These are phyloP conservation scores for Phycomyces blakesleeanus DNA, from an alignment of 192 early-diverging fungal genomes.

Conservation along the genomic window DNA sequence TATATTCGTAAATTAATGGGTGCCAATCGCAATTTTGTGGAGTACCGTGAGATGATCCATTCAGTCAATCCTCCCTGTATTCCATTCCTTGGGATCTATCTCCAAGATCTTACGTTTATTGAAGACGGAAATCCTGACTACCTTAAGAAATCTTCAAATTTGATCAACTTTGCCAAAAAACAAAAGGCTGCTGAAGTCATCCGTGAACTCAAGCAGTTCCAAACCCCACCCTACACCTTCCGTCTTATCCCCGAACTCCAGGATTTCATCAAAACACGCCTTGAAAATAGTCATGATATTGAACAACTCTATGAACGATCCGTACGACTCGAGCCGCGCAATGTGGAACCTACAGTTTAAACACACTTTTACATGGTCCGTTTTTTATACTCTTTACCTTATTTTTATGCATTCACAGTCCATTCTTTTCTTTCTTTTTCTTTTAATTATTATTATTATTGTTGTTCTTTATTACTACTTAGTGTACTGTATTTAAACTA, in stretches of 20 bases:
- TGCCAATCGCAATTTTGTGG: conserved; percentile 66
- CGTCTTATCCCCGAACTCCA: conserved; percentile 79
- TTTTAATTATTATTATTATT: neutral
- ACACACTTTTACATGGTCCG: neutral
- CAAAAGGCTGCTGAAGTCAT: conserved; percentile 86
- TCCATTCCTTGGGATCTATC: conserved; percentile 77
- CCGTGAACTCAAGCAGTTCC: conserved; percentile 87
- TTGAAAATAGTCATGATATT: conserved; percentile 67
- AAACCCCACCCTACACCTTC: conserved; percentile 73
- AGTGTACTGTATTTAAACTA: neutral
- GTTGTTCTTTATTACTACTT: neutral
- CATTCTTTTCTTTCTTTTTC: neutral
- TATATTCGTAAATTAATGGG: conserved; percentile 64
- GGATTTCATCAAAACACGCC: conserved; percentile 60
- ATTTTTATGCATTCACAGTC: neutral
- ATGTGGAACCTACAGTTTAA: neutral
- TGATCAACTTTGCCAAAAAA: conserved; percentile 92
- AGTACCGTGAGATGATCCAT: conserved; percentile 74
- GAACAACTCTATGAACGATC: conserved; percentile 73
- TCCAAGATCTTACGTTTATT: conserved; percentile 82
- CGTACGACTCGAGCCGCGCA: conserved; percentile 71
- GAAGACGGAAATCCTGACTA: conserved; percentile 74
- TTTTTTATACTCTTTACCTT: neutral
- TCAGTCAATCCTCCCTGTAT: conserved; percentile 66
- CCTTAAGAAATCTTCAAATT: conserved; percentile 53